phyloP scores from a whole-genome alignment of 176 grass and related monocot species.

The Rhynchospora pubera region DNA sequence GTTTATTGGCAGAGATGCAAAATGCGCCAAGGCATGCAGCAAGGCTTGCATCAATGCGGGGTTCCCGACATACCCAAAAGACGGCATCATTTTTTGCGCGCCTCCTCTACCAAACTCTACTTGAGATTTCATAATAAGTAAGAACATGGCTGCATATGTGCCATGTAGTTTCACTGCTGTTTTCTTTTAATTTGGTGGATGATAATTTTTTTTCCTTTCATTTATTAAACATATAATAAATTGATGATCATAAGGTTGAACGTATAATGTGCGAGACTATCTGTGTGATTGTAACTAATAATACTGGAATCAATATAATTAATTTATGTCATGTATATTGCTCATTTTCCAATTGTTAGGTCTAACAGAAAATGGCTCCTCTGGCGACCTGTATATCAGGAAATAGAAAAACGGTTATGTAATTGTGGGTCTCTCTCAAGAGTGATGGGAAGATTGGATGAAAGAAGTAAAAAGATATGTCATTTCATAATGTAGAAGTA shows the following conservation, averaged over 20 bases:
- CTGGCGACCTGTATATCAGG: background rate
- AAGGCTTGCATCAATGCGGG: background rate
- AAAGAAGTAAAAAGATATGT: background rate
- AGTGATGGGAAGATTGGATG: background rate
- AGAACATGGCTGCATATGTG: background rate
- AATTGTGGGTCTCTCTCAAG: background rate
- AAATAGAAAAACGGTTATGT: background rate
- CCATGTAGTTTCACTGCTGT: background rate
- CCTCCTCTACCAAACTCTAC: background rate
- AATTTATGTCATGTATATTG: background rate
- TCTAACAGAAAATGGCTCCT: background rate
- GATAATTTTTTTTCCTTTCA: too few relatives aligned
- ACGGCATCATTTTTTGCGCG: background rate
- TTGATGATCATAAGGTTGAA: background rate
- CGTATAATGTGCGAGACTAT: background rate
- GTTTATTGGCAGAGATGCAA: background rate
- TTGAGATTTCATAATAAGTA: background rate
- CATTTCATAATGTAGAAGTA: background rate
- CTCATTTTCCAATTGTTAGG: too few relatives aligned
- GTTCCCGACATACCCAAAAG: constrained; percentile 15
- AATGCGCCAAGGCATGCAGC: constrained; percentile 12
- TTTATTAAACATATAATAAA: too few relatives aligned
- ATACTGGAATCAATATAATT: background rate
- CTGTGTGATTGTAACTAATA: background rate
- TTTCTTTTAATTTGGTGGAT: too few relatives aligned